Evolutionary conservation across 768 basidiomycete species (phyloP), one percentile per base, ranked within the genome.

Genomic region (Leccinum sublutescens): DNA sequence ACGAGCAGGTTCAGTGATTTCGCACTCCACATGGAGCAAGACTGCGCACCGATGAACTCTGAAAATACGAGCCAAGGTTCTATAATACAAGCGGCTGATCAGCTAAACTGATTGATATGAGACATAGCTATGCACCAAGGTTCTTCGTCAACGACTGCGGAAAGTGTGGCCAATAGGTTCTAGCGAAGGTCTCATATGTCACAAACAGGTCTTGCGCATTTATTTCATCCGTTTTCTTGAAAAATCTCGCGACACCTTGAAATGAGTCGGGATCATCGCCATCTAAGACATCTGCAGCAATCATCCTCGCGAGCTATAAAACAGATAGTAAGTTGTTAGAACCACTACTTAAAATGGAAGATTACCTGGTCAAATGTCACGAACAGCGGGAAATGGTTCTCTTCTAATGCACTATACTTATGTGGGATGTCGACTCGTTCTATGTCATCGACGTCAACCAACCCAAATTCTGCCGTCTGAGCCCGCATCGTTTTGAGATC

Each of bases 361-460:
- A 79, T 50, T 60, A 86, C 88, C 54, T 78, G 75, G 64, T 89
- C 82, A 55, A 84, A 86, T 0, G 88, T 87, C 1, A 88, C 65
- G 61, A 90, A 91, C 45, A 91, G 69, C 0, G 89, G 89, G 55
- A 90, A 91, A 64, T 91, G 80, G 0, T 76, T 64, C 36, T 87
- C 85, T 40, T 76, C 67, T 15, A 91, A 74, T 10, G 79, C 76
- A 52, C 85, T 86, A 60, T 80, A 91, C 36, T 66, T 76, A 27
- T 62, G 55, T 1, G 88, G 88, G 12, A 73, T 62, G 45, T 60
- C 57, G 7, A 31, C 50, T 23, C 29, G 60, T 6, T 74, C 54
- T 71, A 68, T 2, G 59, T 82, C 63, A 0, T 67, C 61, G 3
- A 6, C 21, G 25, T 85, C 82, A 0, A 68, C 40, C 23, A 67